phyloP scores from a whole-genome alignment of 768 basidiomycete species.

The Jaapia argillacea region DNA sequence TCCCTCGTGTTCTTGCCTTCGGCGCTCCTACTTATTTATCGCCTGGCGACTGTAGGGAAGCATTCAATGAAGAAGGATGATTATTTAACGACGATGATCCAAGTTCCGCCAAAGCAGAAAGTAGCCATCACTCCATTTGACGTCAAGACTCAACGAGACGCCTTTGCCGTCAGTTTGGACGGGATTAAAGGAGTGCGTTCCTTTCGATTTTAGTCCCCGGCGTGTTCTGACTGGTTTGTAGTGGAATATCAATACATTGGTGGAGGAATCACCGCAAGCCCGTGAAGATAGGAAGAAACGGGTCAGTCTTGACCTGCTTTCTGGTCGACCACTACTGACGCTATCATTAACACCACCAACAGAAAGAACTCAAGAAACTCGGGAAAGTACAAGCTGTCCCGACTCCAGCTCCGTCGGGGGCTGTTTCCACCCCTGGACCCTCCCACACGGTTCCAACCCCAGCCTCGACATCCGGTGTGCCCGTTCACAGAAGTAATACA shows the following conservation, averaged over 20 bases:
- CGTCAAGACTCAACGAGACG: constrained; percentile 55
- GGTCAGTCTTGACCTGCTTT: constrained; percentile 30
- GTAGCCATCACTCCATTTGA: constrained; percentile 56
- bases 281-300: constrained; percentile 70
- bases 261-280: constrained; percentile 64
- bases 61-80: constrained; percentile 77
- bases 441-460: constrained; percentile 6
- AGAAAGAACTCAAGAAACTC: constrained; percentile 68
- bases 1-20: constrained; percentile 8
- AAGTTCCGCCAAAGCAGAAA: constrained; percentile 62
- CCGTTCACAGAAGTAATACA: constrained; percentile 3
- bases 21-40: constrained; percentile 5
- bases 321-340: constrained; percentile 1
- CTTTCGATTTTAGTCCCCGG: constrained; percentile 7
- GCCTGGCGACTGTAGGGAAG: constrained; percentile 37
- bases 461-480: constrained; percentile 10
- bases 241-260: constrained; percentile 59
- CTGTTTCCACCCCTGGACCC: neutral
- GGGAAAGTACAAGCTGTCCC: constrained; percentile 43
- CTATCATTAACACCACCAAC: constrained; percentile 3
- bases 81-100: constrained; percentile 55
- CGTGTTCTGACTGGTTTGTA: constrained; percentile 14
- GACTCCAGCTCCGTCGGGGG: too few relatives aligned
- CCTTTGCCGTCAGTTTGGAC: constrained; percentile 63
- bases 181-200: constrained; percentile 61